phyloP scores from a whole-genome alignment of 805 yeast species.

The Candida silvicultrix region DNA sequence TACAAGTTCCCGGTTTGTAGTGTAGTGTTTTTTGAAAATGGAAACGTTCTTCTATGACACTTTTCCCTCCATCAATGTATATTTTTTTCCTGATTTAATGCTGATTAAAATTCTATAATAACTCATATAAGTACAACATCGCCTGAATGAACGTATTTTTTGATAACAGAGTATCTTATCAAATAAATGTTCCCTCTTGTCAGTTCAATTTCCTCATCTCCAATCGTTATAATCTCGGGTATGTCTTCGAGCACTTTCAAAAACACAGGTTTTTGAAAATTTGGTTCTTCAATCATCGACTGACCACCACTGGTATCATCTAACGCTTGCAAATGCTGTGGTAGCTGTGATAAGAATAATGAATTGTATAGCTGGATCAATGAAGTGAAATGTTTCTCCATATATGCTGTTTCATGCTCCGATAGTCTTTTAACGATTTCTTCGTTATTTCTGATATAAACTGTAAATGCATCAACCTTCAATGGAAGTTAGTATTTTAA shows the following conservation, averaged over 20 bases:
- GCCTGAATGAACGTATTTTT: conserved; percentile 32
- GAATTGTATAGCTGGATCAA: conserved; percentile 59
- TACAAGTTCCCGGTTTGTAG: too few relatives aligned
- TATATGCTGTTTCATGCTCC: conserved; percentile 54
- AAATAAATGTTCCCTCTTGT: conserved; percentile 66
- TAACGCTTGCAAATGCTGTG: conserved; percentile 60
- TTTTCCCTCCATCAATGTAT: too few relatives aligned
- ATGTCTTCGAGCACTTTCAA: conserved; percentile 42
- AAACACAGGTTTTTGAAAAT: conserved; percentile 71
- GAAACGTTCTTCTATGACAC: too few relatives aligned
- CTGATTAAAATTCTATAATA: too few relatives aligned
- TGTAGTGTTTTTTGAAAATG: too few relatives aligned
- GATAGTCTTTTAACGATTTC: conserved; percentile 39
- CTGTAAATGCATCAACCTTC: conserved; percentile 66
- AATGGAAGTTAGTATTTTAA: too few relatives aligned
- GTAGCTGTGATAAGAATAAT: conserved; percentile 62
- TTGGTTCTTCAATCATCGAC: conserved; percentile 78
- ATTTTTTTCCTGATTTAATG: too few relatives aligned
- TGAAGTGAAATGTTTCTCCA: conserved; percentile 61
- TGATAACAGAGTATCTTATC: conserved; percentile 55
- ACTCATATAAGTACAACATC: conserved; percentile 38
- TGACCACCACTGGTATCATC: conserved; percentile 68
- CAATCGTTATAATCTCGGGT: conserved; percentile 35
- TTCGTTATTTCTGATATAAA: conserved; percentile 47
- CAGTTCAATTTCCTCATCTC: conserved; percentile 52